A percentile compares a stretch with the other conserved stretches of the same genome.
Evolutionary conservation across 495 filamentous ascomycete genomes (phyloP).

Genomic region (Hypoxylon cercidicola): DNA sequence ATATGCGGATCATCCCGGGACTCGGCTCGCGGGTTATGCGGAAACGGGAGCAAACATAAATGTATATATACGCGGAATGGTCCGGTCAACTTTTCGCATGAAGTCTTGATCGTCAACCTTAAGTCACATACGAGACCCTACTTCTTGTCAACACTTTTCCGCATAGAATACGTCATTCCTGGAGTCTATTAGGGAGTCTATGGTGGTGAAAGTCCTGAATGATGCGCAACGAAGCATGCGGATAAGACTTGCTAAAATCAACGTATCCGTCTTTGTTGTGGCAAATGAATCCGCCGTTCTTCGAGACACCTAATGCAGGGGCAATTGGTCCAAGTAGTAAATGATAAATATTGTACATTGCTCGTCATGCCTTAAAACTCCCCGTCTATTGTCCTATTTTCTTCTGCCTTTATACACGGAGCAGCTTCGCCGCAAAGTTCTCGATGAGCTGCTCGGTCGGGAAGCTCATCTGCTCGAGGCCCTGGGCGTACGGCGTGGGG

Average conservation of each 20-base stretch:
- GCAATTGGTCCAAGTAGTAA: slow-evolving; percentile 31
- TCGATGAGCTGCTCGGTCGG: slow-evolving; percentile 86
- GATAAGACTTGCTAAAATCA: slow-evolving; percentile 18
- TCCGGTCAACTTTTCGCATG: background rate
- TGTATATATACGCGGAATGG: background rate
- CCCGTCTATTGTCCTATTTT: slow-evolving; percentile 6
- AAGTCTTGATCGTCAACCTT: background rate
- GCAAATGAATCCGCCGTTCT: slow-evolving; percentile 35
- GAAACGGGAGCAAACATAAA: background rate
- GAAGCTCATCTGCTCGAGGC: slow-evolving; percentile 92
- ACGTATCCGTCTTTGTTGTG: slow-evolving; percentile 23
- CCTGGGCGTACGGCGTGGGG: slow-evolving; percentile 89
- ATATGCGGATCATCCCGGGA: slow-evolving; percentile 18
- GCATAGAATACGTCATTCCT: background rate
- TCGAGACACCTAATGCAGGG: slow-evolving; percentile 33
- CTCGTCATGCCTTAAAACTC: slow-evolving; percentile 39
- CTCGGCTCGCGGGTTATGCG: background rate
- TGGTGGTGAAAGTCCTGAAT: background rate
- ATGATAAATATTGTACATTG: slow-evolving; percentile 42
- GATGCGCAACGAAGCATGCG: background rate
- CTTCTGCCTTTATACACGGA: slow-evolving; percentile 69
- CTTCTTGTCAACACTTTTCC: background rate
- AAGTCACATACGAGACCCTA: background rate
- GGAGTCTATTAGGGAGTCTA: background rate
- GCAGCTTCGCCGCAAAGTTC: slow-evolving; percentile 81